Evolutionary conservation across 2,329 filamentous ascomycete genomes (phyloP).

Genomic region (Lasiodiplodia hormozganensis): DNA sequence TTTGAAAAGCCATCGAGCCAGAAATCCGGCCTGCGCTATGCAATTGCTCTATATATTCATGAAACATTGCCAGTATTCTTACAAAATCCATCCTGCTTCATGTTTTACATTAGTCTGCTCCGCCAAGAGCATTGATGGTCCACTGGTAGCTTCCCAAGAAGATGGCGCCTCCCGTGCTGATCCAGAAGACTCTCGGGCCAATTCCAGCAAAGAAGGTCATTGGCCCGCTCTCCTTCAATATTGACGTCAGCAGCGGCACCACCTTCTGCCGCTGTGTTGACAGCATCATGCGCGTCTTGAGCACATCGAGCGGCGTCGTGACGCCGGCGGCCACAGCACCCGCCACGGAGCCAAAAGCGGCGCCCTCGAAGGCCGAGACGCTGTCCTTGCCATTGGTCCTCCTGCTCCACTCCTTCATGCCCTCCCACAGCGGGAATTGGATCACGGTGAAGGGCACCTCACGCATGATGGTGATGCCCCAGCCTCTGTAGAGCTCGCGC

Average conservation of each 20-base stretch:
- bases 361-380: conserved; percentile 78
- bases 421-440: conserved; percentile 97
- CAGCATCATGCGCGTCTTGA: conserved; percentile 97
- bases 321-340: conserved; percentile 85
- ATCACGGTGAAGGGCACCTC: conserved; percentile 98
- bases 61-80: neutral
- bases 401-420: conserved; percentile 75
- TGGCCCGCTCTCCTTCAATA: conserved; percentile 69
- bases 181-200: conserved; percentile 90
- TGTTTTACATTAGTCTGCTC: conserved; percentile 34
- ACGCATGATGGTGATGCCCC: conserved; percentile 88
- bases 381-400: conserved; percentile 49
- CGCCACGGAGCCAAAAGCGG: conserved; percentile 80
- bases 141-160: conserved; percentile 95
- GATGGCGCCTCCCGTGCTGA: conserved; percentile 90
- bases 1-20: neutral
- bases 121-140: conserved; percentile 76
- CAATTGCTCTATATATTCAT: neutral
- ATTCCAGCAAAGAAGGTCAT: conserved; percentile 76
- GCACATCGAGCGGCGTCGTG: conserved; percentile 92
- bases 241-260: conserved; percentile 65
- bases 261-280: conserved; percentile 71
- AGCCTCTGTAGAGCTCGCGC: conserved; percentile 88
- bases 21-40: neutral
- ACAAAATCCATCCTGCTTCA: conserved; percentile 7